Evolutionary conservation across 2,329 filamentous ascomycete species (phyloP).

Genomic region (Coleophoma eucalyptorum): DNA sequence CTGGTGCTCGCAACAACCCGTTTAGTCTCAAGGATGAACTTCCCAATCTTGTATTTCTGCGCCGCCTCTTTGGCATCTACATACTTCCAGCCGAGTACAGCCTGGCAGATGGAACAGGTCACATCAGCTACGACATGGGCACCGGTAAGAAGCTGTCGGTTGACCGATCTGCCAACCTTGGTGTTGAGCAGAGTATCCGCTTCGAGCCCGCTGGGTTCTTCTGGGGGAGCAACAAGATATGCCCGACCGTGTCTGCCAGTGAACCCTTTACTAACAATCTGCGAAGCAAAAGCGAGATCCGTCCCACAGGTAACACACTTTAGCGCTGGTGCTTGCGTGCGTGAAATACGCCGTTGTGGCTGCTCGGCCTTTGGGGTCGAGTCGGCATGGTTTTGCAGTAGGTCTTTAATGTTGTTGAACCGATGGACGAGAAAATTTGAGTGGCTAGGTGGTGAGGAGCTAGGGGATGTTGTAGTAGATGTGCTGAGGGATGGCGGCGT

Average conservation of each 20-base stretch:
- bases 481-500: slow-evolving; percentile 29
- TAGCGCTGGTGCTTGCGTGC: slow-evolving; percentile 48
- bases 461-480: slow-evolving; percentile 23
- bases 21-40: slow-evolving; percentile 63
- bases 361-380: slow-evolving; percentile 10
- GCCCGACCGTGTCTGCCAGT: slow-evolving; percentile 62
- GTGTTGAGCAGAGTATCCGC: slow-evolving; percentile 48
- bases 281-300: slow-evolving; percentile 56
- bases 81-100: slow-evolving; percentile 65
- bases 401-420: slow-evolving; percentile 13
- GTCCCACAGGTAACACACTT: slow-evolving; percentile 55
- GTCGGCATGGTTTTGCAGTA: slow-evolving; percentile 23
- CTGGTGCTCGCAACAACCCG: slow-evolving; percentile 46
- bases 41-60: slow-evolving; percentile 66
- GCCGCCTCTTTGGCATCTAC: slow-evolving; percentile 54
- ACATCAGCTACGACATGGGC: slow-evolving; percentile 63
- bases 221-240: slow-evolving; percentile 48
- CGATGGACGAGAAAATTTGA: slow-evolving; percentile 4
- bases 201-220: slow-evolving; percentile 17
- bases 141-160: slow-evolving; percentile 57
- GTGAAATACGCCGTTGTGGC: slow-evolving; percentile 28
- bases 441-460: slow-evolving; percentile 16
- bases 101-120: slow-evolving; percentile 49
- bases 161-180: slow-evolving; percentile 48
- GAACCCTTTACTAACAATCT: slow-evolving; percentile 64